Percentiles rank a stretch among this genome's conserved stretches.
Conservation (phyloP, 1,284 basidiomycete species). For the Cutaneotrichosporon sp. region DNA sequence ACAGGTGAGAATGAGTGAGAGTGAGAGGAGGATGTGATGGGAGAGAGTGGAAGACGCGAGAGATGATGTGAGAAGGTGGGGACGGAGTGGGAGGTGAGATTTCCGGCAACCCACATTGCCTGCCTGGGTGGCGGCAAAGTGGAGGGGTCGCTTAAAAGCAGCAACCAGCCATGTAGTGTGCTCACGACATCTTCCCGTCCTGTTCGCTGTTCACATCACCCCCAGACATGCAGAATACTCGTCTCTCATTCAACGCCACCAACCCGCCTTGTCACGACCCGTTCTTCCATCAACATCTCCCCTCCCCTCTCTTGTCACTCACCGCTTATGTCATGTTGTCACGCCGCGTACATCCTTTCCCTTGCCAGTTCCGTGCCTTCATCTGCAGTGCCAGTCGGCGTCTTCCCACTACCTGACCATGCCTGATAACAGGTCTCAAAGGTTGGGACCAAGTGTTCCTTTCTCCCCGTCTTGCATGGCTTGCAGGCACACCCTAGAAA, state of each 20-base stretch:
- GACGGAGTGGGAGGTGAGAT: not conserved
- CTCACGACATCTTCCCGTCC: not conserved
- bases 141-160: not conserved
- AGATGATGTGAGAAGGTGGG: not conserved
- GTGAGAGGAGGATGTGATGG: not conserved
- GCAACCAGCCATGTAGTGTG: too few relatives aligned
- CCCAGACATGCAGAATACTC: too few relatives aligned
- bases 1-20: not conserved
- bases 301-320: too few relatives aligned
- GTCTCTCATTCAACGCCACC: too few relatives aligned
- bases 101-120: not conserved
- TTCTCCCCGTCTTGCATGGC: too few relatives aligned
- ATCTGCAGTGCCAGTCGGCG: too few relatives aligned
- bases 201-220: not conserved
- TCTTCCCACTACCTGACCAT: too few relatives aligned
- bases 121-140: not conserved
- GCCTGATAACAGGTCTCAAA: too few relatives aligned
- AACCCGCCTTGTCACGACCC: not conserved
- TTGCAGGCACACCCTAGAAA: too few relatives aligned
- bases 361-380: too few relatives aligned
- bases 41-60: not conserved
- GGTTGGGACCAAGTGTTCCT: too few relatives aligned
- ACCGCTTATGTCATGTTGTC: slow-evolving; percentile 1
- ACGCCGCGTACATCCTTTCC: not conserved
- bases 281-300: too few relatives aligned